These are phyloP conservation scores for Juncus effusus DNA, from an alignment of 176 grass and related monocot genomes.

Conservation along the genomic window DNA sequence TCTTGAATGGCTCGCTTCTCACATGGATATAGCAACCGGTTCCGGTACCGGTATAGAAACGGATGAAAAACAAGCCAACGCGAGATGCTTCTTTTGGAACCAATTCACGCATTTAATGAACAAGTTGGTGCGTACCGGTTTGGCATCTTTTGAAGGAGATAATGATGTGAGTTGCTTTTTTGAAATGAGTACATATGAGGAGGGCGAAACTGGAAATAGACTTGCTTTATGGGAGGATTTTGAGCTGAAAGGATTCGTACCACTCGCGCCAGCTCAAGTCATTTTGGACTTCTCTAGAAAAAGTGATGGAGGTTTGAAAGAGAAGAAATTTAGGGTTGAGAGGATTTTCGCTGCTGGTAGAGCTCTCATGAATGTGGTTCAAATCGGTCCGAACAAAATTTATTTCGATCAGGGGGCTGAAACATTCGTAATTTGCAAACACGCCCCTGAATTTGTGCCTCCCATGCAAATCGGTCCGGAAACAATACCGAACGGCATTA, in stretches of 20 bases:
- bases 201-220: constrained; percentile 72
- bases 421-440: constrained; percentile 55
- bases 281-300: constrained; percentile 93
- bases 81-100: constrained; percentile 83
- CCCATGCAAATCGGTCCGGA: constrained; percentile 19
- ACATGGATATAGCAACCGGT: constrained; percentile 56
- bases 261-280: constrained; percentile 63
- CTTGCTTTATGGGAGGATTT: constrained; percentile 81
- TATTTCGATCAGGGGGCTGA: constrained; percentile 62
- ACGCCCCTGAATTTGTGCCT: constrained; percentile 43
- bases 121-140: constrained; percentile 54
- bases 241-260: constrained; percentile 83
- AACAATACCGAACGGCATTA: constrained; percentile 8
- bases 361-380: constrained; percentile 49
- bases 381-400: constrained; percentile 58
- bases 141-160: constrained; percentile 53
- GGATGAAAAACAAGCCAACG: constrained; percentile 67
- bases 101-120: constrained; percentile 78
- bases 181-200: constrained; percentile 69
- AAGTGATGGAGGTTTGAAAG: constrained; percentile 57
- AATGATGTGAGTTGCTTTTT: constrained; percentile 74
- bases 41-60: constrained; percentile 46
- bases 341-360: constrained; percentile 70
- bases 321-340: constrained; percentile 58
- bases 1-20: constrained; percentile 82